phyloP scores from a whole-genome alignment of 192 early-diverging fungal species.

The Backusella sp. region DNA sequence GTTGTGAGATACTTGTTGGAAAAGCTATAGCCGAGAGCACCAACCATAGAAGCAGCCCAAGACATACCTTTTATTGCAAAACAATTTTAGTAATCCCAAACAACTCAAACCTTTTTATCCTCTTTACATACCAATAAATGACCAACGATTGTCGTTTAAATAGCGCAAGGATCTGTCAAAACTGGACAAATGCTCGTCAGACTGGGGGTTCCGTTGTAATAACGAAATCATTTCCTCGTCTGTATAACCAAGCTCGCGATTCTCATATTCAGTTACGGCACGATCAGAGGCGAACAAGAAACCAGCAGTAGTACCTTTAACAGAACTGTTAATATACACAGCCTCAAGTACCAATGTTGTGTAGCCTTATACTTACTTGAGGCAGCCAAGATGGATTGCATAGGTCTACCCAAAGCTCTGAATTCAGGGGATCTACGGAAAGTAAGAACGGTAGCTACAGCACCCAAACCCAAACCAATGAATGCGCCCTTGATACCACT shows the following conservation, averaged over 20 bases:
- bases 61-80: slow-evolving; percentile 24
- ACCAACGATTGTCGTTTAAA: slow-evolving; percentile 39
- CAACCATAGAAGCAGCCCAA: slow-evolving; percentile 43
- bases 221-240: slow-evolving; percentile 27
- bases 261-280: slow-evolving; percentile 33
- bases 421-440: slow-evolving; percentile 34
- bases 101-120: not conserved
- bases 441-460: slow-evolving; percentile 33
- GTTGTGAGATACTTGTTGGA: slow-evolving; percentile 47
- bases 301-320: slow-evolving; percentile 33
- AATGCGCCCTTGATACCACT: slow-evolving; percentile 36
- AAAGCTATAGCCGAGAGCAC: slow-evolving; percentile 38
- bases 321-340: not conserved
- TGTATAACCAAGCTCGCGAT: slow-evolving; percentile 33
- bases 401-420: slow-evolving; percentile 26
- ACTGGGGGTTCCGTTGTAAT: not conserved
- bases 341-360: not conserved
- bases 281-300: slow-evolving; percentile 36
- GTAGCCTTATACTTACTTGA: slow-evolving; percentile 25
- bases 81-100: not conserved
- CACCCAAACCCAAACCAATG: slow-evolving; percentile 41
- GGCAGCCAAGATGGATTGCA: slow-evolving; percentile 36
- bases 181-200: not conserved
- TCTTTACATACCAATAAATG: slow-evolving; percentile 32
- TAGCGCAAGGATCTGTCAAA: slow-evolving; percentile 24